A percentile compares a stretch with the other conserved stretches of the same genome.
phyloP scores from a whole-genome alignment of 2,329 filamentous ascomycete species.

The Trichoderma sp. region DNA sequence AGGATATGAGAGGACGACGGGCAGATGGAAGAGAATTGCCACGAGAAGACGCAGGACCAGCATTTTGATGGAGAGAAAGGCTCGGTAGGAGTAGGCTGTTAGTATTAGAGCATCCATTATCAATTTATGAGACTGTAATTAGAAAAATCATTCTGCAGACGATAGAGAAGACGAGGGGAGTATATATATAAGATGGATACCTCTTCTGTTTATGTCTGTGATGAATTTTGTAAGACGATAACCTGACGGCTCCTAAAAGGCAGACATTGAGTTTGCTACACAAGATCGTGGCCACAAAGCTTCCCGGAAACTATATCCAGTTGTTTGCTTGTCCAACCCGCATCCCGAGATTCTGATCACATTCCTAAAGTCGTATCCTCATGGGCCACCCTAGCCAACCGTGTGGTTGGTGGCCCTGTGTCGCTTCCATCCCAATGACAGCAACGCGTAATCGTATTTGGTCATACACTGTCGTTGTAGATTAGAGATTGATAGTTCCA shows the following conservation, averaged over 20 bases:
- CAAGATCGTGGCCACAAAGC: background rate
- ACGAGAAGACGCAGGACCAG: slow-evolving; percentile 4
- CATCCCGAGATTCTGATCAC: background rate
- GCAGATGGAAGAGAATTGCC: slow-evolving; percentile 17
- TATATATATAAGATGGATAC: background rate
- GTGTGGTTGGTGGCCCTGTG: no score
- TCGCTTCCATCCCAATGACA: no score
- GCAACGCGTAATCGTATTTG: background rate
- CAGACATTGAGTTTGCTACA: background rate
- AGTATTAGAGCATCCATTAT: background rate
- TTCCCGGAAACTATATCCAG: slow-evolving; percentile 13
- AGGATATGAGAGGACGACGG: slow-evolving; percentile 1
- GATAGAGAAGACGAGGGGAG: background rate
- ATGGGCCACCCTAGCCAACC: background rate
- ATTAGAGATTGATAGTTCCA: no score
- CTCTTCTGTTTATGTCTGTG: background rate
- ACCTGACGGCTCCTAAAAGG: background rate
- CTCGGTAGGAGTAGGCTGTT: background rate
- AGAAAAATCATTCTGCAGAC: background rate
- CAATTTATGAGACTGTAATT: background rate
- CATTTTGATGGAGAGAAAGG: slow-evolving; percentile 2
- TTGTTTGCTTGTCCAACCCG: background rate
- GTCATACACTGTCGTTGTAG: background rate
- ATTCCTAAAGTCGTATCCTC: background rate
- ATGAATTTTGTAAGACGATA: background rate